Base-by-base conservation (phyloP, 805 yeast species). In the Ogataea salicorniae region DNA sequence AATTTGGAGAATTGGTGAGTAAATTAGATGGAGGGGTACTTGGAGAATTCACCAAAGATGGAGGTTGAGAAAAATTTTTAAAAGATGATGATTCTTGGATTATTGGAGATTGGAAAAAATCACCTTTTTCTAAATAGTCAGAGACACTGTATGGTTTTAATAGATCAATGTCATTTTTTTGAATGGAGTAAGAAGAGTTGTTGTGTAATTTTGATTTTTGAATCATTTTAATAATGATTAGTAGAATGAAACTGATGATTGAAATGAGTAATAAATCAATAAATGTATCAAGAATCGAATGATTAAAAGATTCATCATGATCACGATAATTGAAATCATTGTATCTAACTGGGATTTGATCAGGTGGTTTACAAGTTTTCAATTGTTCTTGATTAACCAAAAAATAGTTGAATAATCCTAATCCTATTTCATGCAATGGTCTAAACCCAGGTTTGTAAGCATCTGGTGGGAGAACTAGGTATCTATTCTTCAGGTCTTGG, bases 391-490 rank as follows among this genome's bases (percentile, higher is more conserved):
- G 46, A 16, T 56, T 57, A 3, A 52, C 57, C 29, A 65, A 53
- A 23, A 52, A 41, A 47, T 66, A 67, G 37, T 57, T 50, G 39
- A 51, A 63, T 8, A 57, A 40, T 0, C 71, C 71, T 16, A 67
- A 46, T 4, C 71, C 71, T 5, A 53, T 46, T 34, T 63, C 64
- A 34, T 61, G 55, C 3, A 58, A 43, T 5, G 70, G 62, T 46
- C 46, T 54, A 46, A 67, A 67, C 7, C 57, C 57, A 15, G 58
- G 55, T 11, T 54, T 46, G 13, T 53, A 41, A 2, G 56, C 55
- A 13, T 54, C 56, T 23, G 63, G 58, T 2, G 67, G 62, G 20
- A 67, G 46, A 8, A 66, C 67, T 26, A 64, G 39, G 41, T 56
- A 54, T 29, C 42, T 48, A 34, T 58, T 47, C 36, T 56, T 50